Evolutionary conservation across 192 early-diverging fungal species (phyloP).

Genomic region (Linnemannia elongata): DNA sequence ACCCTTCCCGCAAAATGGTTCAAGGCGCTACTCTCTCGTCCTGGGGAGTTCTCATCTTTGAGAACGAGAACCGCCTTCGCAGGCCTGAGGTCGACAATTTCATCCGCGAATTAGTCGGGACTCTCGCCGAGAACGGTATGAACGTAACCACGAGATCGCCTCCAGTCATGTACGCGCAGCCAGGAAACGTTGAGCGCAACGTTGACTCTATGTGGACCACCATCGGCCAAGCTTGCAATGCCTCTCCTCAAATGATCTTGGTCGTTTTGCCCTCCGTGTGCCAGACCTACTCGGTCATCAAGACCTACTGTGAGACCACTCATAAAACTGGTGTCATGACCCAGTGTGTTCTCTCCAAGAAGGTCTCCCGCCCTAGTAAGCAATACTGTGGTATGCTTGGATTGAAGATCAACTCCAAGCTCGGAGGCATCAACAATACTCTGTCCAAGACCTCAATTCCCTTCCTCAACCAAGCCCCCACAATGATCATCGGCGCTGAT

Average conservation of each 20-base stretch:
- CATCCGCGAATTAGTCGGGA: conserved; percentile 72
- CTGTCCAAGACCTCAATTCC: conserved; percentile 7
- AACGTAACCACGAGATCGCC: conserved; percentile 25
- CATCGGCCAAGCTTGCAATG: conserved; percentile 64
- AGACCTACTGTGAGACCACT: conserved; percentile 34
- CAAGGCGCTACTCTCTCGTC: conserved; percentile 71
- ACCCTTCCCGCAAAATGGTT: conserved; percentile 78
- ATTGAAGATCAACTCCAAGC: conserved; percentile 89
- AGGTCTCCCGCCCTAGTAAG: conserved; percentile 23
- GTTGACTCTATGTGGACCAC: conserved; percentile 71
- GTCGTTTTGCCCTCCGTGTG: conserved; percentile 37
- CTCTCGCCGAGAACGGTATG: conserved; percentile 72
- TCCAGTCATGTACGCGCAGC: conserved; percentile 56
- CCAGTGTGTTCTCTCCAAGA: conserved; percentile 58
- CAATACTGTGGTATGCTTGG: conserved; percentile 93
- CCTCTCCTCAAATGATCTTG: conserved; percentile 39
- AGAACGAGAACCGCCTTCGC: conserved; percentile 42
- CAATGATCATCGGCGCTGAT: conserved; percentile 89
- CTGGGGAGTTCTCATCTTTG: conserved; percentile 83
- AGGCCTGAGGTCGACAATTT: conserved; percentile 65
- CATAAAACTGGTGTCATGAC: conserved; percentile 37
- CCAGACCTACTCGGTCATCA: conserved; percentile 39
- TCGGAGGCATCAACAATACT: conserved; percentile 83
- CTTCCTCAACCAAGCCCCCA: conserved; percentile 60
- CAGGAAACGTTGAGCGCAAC: conserved; percentile 71